These are phyloP conservation scores for Fonsecaea monophora DNA, from an alignment of 2,329 filamentous ascomycete species.

Conservation along the genomic window DNA sequence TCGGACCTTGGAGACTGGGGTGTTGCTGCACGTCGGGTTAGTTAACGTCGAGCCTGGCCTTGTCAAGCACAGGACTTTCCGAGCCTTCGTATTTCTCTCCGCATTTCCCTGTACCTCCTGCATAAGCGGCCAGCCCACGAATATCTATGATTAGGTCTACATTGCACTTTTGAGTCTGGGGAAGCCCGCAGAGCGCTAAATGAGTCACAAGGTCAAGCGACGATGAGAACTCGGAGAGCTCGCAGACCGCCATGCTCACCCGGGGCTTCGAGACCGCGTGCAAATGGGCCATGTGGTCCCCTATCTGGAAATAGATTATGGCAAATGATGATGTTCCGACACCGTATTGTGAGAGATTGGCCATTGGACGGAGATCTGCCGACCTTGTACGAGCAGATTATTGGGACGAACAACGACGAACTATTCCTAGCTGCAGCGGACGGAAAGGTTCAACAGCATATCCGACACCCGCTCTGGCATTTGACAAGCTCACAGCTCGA, in stretches of 20 bases:
- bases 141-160: constrained; percentile 25
- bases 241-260: constrained; percentile 23
- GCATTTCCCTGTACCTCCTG: constrained; percentile 15
- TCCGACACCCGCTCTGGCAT: neutral
- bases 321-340: constrained; percentile 14
- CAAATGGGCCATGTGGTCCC: constrained; percentile 10
- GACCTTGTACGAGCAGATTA: neutral
- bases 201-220: constrained; percentile 24
- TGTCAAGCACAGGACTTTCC: constrained; percentile 15
- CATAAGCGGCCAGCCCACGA: constrained; percentile 24
- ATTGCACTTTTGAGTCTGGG: constrained; percentile 32
- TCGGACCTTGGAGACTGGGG: neutral
- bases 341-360: constrained; percentile 5
- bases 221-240: constrained; percentile 26
- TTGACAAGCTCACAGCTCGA: neutral
- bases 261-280: constrained; percentile 13
- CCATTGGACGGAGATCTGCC: constrained; percentile 12
- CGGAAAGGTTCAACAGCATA: constrained; percentile 10
- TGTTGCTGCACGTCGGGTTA: constrained; percentile 1
- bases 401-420: constrained; percentile 9
- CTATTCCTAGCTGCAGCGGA: constrained; percentile 17
- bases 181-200: constrained; percentile 8
- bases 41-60: neutral
- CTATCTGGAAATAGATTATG: constrained; percentile 11
- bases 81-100: constrained; percentile 15